A percentile compares a stretch with the other conserved stretches of the same genome.
phyloP scores from a whole-genome alignment of 495 filamentous ascomycete genomes.

The Neurospora pannonica region DNA sequence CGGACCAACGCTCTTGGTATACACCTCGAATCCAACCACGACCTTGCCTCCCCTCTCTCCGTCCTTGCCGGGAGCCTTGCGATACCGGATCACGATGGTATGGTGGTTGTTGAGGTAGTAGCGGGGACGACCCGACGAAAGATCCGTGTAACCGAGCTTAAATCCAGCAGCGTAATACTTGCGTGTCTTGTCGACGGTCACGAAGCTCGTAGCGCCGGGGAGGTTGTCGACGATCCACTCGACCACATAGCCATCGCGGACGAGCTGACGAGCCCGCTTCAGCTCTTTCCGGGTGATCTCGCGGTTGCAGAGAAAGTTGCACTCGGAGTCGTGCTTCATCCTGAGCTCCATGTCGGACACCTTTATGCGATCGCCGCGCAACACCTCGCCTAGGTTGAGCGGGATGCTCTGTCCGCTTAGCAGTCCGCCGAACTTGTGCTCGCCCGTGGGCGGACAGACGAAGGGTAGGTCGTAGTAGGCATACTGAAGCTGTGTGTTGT shows the following conservation, averaged over 20 bases:
- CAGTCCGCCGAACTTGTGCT: slow-evolving; percentile 57
- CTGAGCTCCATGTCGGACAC: slow-evolving; percentile 78
- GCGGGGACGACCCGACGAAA: slow-evolving; percentile 51
- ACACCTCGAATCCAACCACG: slow-evolving; percentile 88
- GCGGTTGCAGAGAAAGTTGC: slow-evolving; percentile 63
- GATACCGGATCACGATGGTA: slow-evolving; percentile 78
- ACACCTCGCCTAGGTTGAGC: slow-evolving; percentile 85
- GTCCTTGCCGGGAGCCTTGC: slow-evolving; percentile 57
- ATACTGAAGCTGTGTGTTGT: slow-evolving; percentile 86
- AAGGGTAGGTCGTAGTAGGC: slow-evolving; percentile 91
- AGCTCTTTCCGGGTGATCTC: slow-evolving; percentile 57
- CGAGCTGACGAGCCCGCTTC: slow-evolving; percentile 61
- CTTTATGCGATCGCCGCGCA: slow-evolving; percentile 84
- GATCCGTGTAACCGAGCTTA: slow-evolving; percentile 76
- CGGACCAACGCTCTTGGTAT: slow-evolving; percentile 71
- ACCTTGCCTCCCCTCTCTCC: slow-evolving; percentile 68
- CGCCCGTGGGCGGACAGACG: slow-evolving; percentile 73
- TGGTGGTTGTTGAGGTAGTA: slow-evolving; percentile 89
- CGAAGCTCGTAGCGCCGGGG: slow-evolving; percentile 86
- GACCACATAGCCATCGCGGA: slow-evolving; percentile 75
- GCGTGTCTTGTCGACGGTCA: slow-evolving; percentile 76
- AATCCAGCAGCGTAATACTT: slow-evolving; percentile 96
- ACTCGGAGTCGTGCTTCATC: slow-evolving; percentile 74
- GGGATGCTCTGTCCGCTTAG: slow-evolving; percentile 74
- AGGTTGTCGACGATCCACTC: slow-evolving; percentile 98